Conservation (phyloP, 1,284 basidiomycete genomes). For the Exsudoporus floridanus region DNA sequence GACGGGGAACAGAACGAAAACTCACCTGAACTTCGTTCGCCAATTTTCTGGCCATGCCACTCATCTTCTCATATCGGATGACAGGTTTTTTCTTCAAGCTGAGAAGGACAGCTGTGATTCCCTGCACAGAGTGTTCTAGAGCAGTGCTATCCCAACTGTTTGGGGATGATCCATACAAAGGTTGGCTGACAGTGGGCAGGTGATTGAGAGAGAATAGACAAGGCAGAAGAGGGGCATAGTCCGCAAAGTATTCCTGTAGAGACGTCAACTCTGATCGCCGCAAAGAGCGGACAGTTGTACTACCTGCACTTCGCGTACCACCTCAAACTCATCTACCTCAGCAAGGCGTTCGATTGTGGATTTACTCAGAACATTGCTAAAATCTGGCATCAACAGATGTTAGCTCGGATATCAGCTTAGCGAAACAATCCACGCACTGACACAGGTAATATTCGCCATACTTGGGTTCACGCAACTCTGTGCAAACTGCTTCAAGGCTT, state of each 20-base stretch:
- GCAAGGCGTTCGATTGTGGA: slow-evolving; percentile 91
- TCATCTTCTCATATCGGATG: slow-evolving; percentile 95
- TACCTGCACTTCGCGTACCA: slow-evolving; percentile 96
- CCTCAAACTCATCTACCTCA: slow-evolving; percentile 93
- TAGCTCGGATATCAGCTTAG: slow-evolving; percentile 9
- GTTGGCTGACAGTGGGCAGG: slow-evolving; percentile 57
- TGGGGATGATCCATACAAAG: slow-evolving; percentile 68
- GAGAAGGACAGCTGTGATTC: slow-evolving; percentile 85
- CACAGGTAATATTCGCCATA: slow-evolving; percentile 98
- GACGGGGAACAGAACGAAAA: slow-evolving; percentile 7
- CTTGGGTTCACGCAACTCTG: slow-evolving; percentile 85
- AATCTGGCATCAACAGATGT: slow-evolving; percentile 57
- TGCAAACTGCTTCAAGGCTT: slow-evolving; percentile 79
- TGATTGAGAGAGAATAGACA: slow-evolving; percentile 89
- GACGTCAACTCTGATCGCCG: slow-evolving; percentile 1
- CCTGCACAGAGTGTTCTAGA: slow-evolving; percentile 77
- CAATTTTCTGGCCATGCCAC: slow-evolving; percentile 86
- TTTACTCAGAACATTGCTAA: slow-evolving; percentile 92
- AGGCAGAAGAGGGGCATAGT: slow-evolving; percentile 86
- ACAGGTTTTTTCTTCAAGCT: slow-evolving; percentile 95
- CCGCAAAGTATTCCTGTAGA: slow-evolving; percentile 89
- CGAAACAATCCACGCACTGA: slow-evolving; percentile 71
- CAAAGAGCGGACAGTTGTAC: background rate
- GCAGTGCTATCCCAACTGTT: slow-evolving; percentile 73
- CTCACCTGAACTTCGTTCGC: slow-evolving; percentile 82